Conservation (phyloP, 257 asterid genomes). For the Anisodus tanguticus region DNA sequence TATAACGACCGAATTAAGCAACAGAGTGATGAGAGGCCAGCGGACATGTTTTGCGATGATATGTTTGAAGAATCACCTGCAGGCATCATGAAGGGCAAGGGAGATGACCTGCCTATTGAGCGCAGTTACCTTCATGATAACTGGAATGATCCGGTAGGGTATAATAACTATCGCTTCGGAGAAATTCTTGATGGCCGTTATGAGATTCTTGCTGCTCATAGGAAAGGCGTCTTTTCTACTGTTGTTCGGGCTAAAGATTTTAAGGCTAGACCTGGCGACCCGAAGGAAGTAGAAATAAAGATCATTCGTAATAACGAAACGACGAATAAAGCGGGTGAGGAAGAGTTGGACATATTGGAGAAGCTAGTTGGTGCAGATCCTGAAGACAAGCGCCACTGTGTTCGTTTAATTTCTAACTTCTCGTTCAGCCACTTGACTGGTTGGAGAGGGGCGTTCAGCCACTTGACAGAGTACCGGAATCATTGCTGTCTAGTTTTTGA, state of each 20-base stretch:
- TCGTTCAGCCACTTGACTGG: no score
- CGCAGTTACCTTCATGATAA: constrained; percentile 76
- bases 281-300: constrained; percentile 93
- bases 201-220: constrained; percentile 71
- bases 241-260: constrained; percentile 96
- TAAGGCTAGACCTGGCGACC: constrained; percentile 67
- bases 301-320: constrained; percentile 89
- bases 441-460: no score
- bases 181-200: no score
- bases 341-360: constrained; percentile 81
- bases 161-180: constrained; percentile 31
- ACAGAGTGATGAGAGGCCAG: constrained; percentile 59
- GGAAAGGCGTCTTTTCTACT: constrained; percentile 91
- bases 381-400: constrained; percentile 89
- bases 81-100: constrained; percentile 82
- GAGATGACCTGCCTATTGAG: constrained; percentile 70
- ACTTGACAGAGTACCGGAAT: constrained; percentile 93
- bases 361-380: constrained; percentile 95
- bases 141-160: constrained; percentile 96
- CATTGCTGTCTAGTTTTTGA: constrained; percentile 98
- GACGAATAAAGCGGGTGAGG: constrained; percentile 96
- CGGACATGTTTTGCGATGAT: constrained; percentile 86
- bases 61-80: constrained; percentile 96
- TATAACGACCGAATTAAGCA: constrained; percentile 36
- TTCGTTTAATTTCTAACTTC: constrained; percentile 90